These are phyloP conservation scores for Silene vulgaris DNA, from an alignment of 179 eudicot species.

Conservation along the genomic window DNA sequence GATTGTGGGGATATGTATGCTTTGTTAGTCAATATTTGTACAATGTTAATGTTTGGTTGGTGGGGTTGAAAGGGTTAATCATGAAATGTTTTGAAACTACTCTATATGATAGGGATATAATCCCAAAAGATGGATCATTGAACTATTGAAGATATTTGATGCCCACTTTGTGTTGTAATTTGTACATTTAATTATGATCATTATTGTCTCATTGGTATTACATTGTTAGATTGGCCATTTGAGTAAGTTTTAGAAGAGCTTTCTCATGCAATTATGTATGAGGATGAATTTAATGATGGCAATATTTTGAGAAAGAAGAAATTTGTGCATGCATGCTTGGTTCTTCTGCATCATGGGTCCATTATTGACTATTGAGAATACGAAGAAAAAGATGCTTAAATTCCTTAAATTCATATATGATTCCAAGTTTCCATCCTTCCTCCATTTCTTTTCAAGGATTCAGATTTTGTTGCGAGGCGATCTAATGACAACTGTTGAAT, in stretches of 20 bases:
- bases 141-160: constrained; percentile 4
- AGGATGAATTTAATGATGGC: not conserved
- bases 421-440: not conserved
- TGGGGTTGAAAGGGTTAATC: not conserved
- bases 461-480: too few species aligned
- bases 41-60: constrained; percentile 7
- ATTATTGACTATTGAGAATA: not conserved
- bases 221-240: not conserved
- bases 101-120: not conserved
- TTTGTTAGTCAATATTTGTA: not conserved
- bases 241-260: not conserved
- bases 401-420: too few species aligned
- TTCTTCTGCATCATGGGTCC: not conserved
- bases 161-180: not conserved
- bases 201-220: not conserved
- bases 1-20: constrained; percentile 1
- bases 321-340: constrained; percentile 5
- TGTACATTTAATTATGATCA: not conserved
- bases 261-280: not conserved
- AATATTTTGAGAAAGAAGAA: not conserved
- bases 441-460: too few species aligned
- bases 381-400: not conserved
- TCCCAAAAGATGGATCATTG: not conserved
- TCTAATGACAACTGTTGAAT: too few species aligned
- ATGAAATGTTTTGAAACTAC: not conserved